Conservation (phyloP, 495 filamentous ascomycete species). For the Talaromyces liani region DNA sequence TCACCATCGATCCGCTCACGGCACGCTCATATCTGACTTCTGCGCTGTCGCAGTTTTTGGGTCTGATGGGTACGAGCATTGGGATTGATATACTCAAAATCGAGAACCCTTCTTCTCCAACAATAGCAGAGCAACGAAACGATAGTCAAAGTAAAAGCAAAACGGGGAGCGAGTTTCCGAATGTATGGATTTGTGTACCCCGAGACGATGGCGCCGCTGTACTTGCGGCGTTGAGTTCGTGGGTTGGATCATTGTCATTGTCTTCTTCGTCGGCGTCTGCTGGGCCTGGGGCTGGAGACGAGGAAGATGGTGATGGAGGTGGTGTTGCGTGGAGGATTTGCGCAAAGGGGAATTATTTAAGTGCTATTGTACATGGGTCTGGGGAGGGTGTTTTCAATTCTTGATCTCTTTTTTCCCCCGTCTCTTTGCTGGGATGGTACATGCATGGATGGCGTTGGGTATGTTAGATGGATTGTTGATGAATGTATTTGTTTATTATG, state of each 20-base stretch:
- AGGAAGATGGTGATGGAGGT: constrained; percentile 25
- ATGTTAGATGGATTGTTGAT: not conserved
- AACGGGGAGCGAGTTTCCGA: constrained; percentile 13
- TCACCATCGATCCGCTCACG: constrained; percentile 64
- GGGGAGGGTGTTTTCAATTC: constrained; percentile 38
- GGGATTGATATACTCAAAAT: constrained; percentile 73
- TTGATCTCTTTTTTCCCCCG: not conserved
- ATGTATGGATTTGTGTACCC: constrained; percentile 71
- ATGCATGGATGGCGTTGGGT: not conserved
- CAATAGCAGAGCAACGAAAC: not conserved
- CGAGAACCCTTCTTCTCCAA: constrained; percentile 16
- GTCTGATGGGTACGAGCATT: constrained; percentile 67
- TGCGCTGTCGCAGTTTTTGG: constrained; percentile 74
- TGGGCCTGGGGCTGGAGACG: constrained; percentile 15
- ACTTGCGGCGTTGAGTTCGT: constrained; percentile 59
- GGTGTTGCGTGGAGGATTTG: constrained; percentile 51
- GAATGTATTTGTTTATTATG: not conserved
- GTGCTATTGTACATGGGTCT: constrained; percentile 32
- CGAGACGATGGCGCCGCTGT: constrained; percentile 58
- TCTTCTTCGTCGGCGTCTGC: not conserved
- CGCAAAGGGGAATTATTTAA: constrained; percentile 49
- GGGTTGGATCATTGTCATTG: constrained; percentile 26
- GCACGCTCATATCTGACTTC: constrained; percentile 63
- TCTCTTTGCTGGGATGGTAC: not conserved
- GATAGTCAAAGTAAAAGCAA: not conserved